Evolutionary conservation across 176 grass and related monocot genomes (phyloP).

Genomic region (Poa pratensis): DNA sequence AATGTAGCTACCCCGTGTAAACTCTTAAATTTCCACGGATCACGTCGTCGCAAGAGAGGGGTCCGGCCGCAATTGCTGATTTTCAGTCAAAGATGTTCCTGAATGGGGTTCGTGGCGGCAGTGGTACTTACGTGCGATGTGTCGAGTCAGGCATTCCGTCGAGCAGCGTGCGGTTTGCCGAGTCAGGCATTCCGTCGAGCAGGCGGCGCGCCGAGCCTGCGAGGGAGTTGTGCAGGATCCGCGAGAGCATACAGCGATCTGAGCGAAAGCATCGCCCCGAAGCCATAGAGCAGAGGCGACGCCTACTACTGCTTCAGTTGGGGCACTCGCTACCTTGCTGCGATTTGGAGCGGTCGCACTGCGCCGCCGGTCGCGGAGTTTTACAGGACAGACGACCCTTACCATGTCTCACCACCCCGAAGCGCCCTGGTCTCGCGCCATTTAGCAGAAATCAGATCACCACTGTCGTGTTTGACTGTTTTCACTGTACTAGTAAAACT

Average conservation of each 20-base stretch:
- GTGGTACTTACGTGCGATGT: background rate
- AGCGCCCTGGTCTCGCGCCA: too few relatives aligned
- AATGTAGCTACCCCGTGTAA: background rate
- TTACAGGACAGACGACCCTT: too few relatives aligned
- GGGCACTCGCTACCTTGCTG: background rate
- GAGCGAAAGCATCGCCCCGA: background rate
- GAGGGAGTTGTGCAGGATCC: background rate
- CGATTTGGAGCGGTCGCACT: background rate
- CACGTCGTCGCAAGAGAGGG: background rate
- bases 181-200: constrained; percentile 39
- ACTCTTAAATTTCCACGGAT: background rate
- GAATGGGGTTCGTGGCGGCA: background rate
- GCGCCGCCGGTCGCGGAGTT: background rate
- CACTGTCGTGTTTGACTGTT: too few relatives aligned
- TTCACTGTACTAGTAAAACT: too few relatives aligned
- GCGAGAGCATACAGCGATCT: background rate
- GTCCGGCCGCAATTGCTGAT: background rate
- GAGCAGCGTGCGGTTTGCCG: background rate
- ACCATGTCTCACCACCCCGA: too few relatives aligned
- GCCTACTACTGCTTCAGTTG: background rate
- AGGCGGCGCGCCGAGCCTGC: background rate
- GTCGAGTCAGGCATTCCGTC: too few relatives aligned
- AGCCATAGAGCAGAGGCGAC: background rate
- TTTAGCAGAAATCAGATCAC: too few relatives aligned
- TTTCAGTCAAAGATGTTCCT: background rate